Base-by-base conservation (phyloP, 495 filamentous ascomycete genomes). In the Melanomma pulvis-pyrius region DNA sequence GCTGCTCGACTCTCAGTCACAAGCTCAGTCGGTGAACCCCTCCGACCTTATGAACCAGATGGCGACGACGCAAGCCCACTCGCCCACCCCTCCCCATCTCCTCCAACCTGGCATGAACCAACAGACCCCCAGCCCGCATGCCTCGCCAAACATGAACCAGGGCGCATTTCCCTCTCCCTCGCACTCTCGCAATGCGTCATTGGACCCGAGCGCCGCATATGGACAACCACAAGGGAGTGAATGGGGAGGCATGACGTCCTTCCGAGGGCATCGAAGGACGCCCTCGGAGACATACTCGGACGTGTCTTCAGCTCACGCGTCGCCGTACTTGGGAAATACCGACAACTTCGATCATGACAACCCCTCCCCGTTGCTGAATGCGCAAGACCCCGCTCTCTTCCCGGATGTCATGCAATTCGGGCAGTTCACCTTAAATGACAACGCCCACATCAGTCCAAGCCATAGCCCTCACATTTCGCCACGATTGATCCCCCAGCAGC, bases 231-330 rank as follows among this genome's bases (percentile, higher is more conserved):
- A 88, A 61, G 56, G 82, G 32, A 69, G 71, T 48, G 89, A 92
- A 57, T 93, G 91, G 91, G 83, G 80, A 59, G 80, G 82, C 36
- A 86, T 92, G 74, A 81, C 47, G 6, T 79, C 79, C 47, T 97
- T 96, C 71, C 86, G 89, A 59, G 79, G 80, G 6, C 92, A 97
- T 75, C 85, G 92, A 59, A 84, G 92, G 73, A 85, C 89, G 36
- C 90, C 93, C 0, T 97, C 93, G 7, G 94, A 97, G 74, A 72
- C 76, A 6, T 90, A 90, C 69, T 97, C 93, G 5, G 94, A 97
- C 69, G 83, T 90, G 7, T 93, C 90, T 30, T 96, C 92, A 21
- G 89, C 85, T 0, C 84, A 87, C 9, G 86, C 87, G 30, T 97
- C 93, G 21, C 94, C 94, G 49, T 91, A 86, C 71, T 73, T 96